These are phyloP conservation scores for Fragaria iinumae DNA, from an alignment of 306 rosid species.

Conservation along the genomic window DNA sequence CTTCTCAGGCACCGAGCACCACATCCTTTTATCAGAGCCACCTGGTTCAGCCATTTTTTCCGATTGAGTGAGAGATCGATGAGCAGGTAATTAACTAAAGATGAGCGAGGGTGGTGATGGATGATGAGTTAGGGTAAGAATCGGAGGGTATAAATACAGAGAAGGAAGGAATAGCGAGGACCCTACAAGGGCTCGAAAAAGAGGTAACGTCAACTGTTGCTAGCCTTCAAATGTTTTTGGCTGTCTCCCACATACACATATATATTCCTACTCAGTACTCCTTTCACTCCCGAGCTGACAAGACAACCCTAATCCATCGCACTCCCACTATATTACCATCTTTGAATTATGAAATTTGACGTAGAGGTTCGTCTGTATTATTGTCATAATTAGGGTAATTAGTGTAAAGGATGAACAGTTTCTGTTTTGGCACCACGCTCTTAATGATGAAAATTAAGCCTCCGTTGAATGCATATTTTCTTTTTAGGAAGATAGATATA, in stretches of 20 bases:
- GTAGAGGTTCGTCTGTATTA: neutral
- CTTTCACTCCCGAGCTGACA: slow-evolving; percentile 36
- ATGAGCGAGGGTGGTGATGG: slow-evolving; percentile 34
- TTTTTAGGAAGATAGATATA: slow-evolving; percentile 25
- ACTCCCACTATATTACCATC: neutral
- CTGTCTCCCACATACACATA: slow-evolving; percentile 57
- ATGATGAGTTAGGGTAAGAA: slow-evolving; percentile 24
- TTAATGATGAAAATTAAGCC: slow-evolving; percentile 44
- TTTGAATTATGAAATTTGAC: neutral
- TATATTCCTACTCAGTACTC: slow-evolving; percentile 24
- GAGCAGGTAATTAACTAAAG: neutral
- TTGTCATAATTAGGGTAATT: slow-evolving; percentile 5
- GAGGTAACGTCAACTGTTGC: slow-evolving; percentile 65
- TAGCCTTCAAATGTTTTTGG: slow-evolving; percentile 56
- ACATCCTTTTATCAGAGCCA: slow-evolving; percentile 52
- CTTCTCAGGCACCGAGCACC: slow-evolving; percentile 76
- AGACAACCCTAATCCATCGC: slow-evolving; percentile 45
- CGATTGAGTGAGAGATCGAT: slow-evolving; percentile 2
- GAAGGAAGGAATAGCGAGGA: neutral
- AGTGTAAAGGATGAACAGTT: neutral
- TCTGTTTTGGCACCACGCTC: slow-evolving; percentile 41
- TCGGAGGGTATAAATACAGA: slow-evolving; percentile 49
- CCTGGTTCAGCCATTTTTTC: slow-evolving; percentile 56
- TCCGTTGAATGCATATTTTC: neutral
- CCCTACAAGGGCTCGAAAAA: slow-evolving; percentile 45